phyloP scores from a whole-genome alignment of 306 rosid genomes.

The Urtica urens region DNA sequence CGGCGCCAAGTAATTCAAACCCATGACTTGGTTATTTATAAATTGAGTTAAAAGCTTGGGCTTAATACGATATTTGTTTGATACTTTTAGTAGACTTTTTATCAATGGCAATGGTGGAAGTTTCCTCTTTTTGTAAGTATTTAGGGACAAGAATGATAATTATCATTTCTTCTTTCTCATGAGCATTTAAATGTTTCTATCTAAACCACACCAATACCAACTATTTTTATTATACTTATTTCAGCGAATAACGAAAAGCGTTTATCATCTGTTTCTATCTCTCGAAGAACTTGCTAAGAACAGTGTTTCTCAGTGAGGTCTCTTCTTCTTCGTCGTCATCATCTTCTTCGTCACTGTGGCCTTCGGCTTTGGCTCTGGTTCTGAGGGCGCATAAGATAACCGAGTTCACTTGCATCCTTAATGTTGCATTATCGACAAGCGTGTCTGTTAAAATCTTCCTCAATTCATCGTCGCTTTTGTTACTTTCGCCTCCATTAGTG shows the following conservation, averaged over 20 bases:
- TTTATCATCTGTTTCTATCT: too few relatives aligned
- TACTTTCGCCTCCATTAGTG: constrained; percentile 15
- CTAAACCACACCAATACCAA: too few relatives aligned
- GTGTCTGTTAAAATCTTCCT: constrained; percentile 56
- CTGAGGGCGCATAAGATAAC: constrained; percentile 62
- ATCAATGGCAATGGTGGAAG: too few relatives aligned
- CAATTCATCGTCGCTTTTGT: constrained; percentile 38
- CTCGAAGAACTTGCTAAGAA: constrained; percentile 58
- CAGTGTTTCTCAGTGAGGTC: constrained; percentile 38
- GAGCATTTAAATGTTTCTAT: neutral
- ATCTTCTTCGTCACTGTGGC: constrained; percentile 1
- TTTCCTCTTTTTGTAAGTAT: constrained; percentile 2
- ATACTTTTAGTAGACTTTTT: too few relatives aligned
- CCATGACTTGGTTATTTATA: neutral
- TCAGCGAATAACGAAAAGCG: too few relatives aligned
- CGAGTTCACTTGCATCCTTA: constrained; percentile 71
- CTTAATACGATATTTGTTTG: too few relatives aligned
- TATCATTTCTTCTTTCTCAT: neutral
- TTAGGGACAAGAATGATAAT: neutral
- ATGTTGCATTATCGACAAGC: constrained; percentile 69
- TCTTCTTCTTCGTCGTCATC: constrained; percentile 38
- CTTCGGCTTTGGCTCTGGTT: constrained; percentile 30
- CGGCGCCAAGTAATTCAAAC: constrained; percentile 53
- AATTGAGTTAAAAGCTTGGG: too few relatives aligned
- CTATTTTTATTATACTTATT: too few relatives aligned